Base-by-base conservation (phyloP, 805 yeast species). In the Scheffersomyces stipitis region DNA sequence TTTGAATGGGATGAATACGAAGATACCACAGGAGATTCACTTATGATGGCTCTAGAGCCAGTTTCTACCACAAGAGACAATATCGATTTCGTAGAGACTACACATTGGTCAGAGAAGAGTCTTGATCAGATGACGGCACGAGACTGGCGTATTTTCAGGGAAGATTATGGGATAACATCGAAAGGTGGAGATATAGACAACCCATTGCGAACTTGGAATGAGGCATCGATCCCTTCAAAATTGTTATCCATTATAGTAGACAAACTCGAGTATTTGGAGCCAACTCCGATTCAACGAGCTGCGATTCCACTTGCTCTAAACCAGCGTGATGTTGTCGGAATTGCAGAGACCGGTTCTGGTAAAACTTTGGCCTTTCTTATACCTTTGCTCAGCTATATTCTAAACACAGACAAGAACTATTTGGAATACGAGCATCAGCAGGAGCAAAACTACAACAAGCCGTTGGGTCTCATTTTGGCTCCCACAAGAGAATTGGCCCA, bases 261-360 rank as follows among this genome's bases (percentile, higher is more conserved):
- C 2, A 52, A 63, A 4, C 51, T 76, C 16, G 71, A 75, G 0
- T 89, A 77, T 51, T 42, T 47, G 1, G 77, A 76, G 6, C 98
- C 98, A 3, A 86, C 97, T 0, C 93, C 98, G 0, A 84, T 93
- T 40, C 99, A 91, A 57, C 65, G 96, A 44, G 93, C 95, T 0
- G 75, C 96, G 0, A 78, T 91, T 4, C 96, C 97, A 0, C 64
- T 82, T 17, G 81, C 83, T 0, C 49, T 81, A 15, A 56, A 65
- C 0, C 65, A 73, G 3, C 61, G 78, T 16, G 96, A 91, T 56
- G 68, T 86, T 2, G 71, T 90, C 15, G 98, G 96, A 10, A 76
- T 90, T n/a, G 97, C 98, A 0, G 89, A 89, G 48, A 91, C 99
- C 0, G 99, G 99, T 9, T 86, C 96, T 1, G 99, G 99, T 50